Conservation (phyloP, 1,284 basidiomycete species). For the Leucoagaricus sp. region DNA sequence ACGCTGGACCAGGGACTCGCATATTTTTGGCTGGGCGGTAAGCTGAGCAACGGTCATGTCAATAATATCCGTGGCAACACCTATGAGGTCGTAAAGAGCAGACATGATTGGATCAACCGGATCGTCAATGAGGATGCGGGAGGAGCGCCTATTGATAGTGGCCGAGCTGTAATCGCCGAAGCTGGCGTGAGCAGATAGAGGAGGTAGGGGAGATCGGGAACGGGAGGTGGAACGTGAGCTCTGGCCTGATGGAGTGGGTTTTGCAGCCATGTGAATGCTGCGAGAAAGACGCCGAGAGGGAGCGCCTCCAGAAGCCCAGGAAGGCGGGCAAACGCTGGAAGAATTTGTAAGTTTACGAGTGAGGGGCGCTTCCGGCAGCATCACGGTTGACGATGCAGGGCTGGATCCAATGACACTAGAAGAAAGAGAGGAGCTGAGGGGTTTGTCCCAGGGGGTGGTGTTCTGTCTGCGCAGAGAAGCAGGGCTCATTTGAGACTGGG, state of each 20-base stretch:
- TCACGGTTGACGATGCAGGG: conserved; percentile 54
- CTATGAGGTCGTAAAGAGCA: conserved; percentile 90
- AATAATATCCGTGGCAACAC: conserved; percentile 91
- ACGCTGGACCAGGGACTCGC: conserved; percentile 85
- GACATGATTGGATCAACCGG: conserved; percentile 90
- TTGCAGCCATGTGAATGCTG: conserved; percentile 74
- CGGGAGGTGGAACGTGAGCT: conserved; percentile 96
- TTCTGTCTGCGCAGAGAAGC: conserved; percentile 65
- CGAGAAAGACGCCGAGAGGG: conserved; percentile 77
- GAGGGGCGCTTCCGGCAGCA: conserved; percentile 61
- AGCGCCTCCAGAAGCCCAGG: conserved; percentile 54
- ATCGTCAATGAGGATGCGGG: conserved; percentile 73
- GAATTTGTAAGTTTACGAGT: conserved; percentile 60
- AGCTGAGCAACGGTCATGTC: conserved; percentile 90
- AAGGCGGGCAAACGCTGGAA: conserved; percentile 37
- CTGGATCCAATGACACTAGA: conserved; percentile 55
- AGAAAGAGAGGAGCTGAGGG: conserved; percentile 49
- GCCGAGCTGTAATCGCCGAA: conserved; percentile 62
- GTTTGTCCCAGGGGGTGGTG: conserved; percentile 66
- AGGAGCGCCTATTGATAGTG: conserved; percentile 62
- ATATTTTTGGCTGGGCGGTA: conserved; percentile 82
- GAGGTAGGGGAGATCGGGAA: conserved; percentile 92
- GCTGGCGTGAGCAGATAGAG: conserved; percentile 59
- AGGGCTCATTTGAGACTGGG: conserved; percentile 52
- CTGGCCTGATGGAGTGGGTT: conserved; percentile 68